phyloP scores from a whole-genome alignment of 2,329 filamentous ascomycete species.

The Neoascochyta sp. region DNA sequence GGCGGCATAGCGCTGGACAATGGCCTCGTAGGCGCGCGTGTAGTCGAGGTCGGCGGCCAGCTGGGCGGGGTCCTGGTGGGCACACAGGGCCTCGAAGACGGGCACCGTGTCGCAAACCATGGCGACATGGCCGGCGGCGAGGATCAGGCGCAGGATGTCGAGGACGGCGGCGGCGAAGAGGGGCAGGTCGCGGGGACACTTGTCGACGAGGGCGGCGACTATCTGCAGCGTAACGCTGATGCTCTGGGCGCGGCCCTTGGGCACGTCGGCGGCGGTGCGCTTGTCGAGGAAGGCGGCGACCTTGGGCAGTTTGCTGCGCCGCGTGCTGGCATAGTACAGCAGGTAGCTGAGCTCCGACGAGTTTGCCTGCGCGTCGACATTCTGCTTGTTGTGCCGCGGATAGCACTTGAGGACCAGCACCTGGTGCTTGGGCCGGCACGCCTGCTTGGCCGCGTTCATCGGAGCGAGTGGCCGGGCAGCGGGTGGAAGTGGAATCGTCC shows the following conservation, averaged over 20 bases:
- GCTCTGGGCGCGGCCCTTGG: constrained; percentile 82
- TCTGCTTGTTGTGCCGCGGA: constrained; percentile 82
- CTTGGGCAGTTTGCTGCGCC: constrained; percentile 92
- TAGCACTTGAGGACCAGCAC: constrained; percentile 95
- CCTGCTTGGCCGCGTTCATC: constrained; percentile 59
- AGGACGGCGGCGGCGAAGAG: constrained; percentile 84
- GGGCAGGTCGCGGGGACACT: constrained; percentile 82
- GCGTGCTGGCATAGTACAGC: constrained; percentile 92
- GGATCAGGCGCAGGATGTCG: constrained; percentile 75
- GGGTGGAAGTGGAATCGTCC: constrained; percentile 1
- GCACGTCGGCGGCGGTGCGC: constrained; percentile 87
- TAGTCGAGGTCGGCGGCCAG: constrained; percentile 84
- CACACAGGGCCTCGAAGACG: constrained; percentile 84
- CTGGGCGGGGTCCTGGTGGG: constrained; percentile 79
- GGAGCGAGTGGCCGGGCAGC: constrained; percentile 5
- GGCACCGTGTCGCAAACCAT: constrained; percentile 88
- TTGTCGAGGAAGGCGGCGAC: constrained; percentile 93
- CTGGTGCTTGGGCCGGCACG: constrained; percentile 88
- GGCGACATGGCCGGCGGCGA: constrained; percentile 81
- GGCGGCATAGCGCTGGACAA: constrained; percentile 74
- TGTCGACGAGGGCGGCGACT: constrained; percentile 85
- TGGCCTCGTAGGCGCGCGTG: constrained; percentile 73
- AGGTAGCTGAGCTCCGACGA: constrained; percentile 95
- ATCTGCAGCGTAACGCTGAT: constrained; percentile 95
- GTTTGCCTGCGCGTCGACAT: constrained; percentile 88